These are phyloP conservation scores for Boletus tylopilopsis DNA, from an alignment of 768 basidiomycete species.

Conservation along the genomic window DNA sequence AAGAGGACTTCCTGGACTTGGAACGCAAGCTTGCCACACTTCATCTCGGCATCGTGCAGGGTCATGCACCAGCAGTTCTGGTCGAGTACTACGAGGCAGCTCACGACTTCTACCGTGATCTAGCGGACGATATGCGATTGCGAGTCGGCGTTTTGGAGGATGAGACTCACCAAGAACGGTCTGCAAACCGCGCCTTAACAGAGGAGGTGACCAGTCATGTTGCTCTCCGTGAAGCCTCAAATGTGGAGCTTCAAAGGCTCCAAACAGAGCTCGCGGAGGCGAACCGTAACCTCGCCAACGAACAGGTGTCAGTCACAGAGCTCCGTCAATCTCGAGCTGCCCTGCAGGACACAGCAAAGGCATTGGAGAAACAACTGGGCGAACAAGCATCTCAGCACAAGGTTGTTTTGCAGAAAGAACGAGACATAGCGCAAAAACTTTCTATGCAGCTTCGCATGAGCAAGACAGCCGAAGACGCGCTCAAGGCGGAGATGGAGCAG, in stretches of 20 bases:
- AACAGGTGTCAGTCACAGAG: slow-evolving; percentile 19
- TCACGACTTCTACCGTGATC: slow-evolving; percentile 36
- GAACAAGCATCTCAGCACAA: slow-evolving; percentile 35
- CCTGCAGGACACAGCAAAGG: slow-evolving; percentile 27
- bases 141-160: slow-evolving; percentile 9
- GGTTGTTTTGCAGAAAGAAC: slow-evolving; percentile 42
- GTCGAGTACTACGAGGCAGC: slow-evolving; percentile 20
- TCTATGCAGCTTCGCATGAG: slow-evolving; percentile 49
- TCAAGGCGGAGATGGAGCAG: slow-evolving; percentile 68
- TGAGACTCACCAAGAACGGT: slow-evolving; percentile 12
- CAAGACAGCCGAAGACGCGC: slow-evolving; percentile 62
- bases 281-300: slow-evolving; percentile 17
- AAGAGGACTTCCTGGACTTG: slow-evolving; percentile 5
- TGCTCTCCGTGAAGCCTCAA: slow-evolving; percentile 41
- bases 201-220: slow-evolving; percentile 40
- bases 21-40: slow-evolving; percentile 18
- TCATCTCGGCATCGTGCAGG: slow-evolving; percentile 16
- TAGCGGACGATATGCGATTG: slow-evolving; percentile 33
- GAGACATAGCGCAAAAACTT: slow-evolving; percentile 44
- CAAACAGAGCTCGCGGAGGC: slow-evolving; percentile 34
- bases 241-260: slow-evolving; percentile 38
- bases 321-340: slow-evolving; percentile 18
- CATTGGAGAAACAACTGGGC: slow-evolving; percentile 25
- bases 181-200: slow-evolving; percentile 17
- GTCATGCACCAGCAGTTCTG: slow-evolving; percentile 6